Base-by-base conservation (phyloP, 352 stramenopile species). In the Globisporangium echinulatum region DNA sequence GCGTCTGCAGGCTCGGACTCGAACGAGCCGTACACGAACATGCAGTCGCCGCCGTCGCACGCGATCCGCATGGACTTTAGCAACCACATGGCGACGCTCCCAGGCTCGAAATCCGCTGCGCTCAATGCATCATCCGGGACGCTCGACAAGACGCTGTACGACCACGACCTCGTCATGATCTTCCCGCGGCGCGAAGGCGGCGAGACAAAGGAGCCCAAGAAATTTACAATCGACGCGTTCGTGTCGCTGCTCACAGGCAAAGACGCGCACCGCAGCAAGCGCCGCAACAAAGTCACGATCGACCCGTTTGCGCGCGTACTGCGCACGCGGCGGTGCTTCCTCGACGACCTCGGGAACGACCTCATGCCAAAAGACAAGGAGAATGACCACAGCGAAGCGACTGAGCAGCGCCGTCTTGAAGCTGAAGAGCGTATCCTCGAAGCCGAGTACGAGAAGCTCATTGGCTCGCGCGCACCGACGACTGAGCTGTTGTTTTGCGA, bases 111-210 rank as follows among this genome's bases (percentile, higher is more conserved):
- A 5, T 33, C 25, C 25, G 25, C 25, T 3, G 25, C 25, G 25
- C 25, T 33, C 25, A 33, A 33, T 2, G 25, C 25, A 33, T 33
- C 25, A 33, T 33, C 25, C 25, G 7, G 59, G 64, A 55, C 51
- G 33, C 75, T 61, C 33, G 73, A 81, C 39, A 85, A 81, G 64
- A 73, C 68, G 57, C 49, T 90, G 59, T 90, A 90, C 74, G 83
- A 84, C 56, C 67, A 85, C 59, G 83, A 92, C 61, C 66, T 93
- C 52, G 83, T 93, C 56, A 82, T 93, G 79, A 82, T 91, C 64
- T 93, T 93, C 57, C 72, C 81, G 11, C 70, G 72, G 5, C 81
- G 80, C 48, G 62, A 83, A 33, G 79, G 78, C 44, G 84, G 78
- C 54, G 79, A 91, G 53, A 50, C 66, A 42, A 91, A 91, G 67